Conservation (phyloP, 768 basidiomycete species). For the Cystofilobasidium capitatum region DNA sequence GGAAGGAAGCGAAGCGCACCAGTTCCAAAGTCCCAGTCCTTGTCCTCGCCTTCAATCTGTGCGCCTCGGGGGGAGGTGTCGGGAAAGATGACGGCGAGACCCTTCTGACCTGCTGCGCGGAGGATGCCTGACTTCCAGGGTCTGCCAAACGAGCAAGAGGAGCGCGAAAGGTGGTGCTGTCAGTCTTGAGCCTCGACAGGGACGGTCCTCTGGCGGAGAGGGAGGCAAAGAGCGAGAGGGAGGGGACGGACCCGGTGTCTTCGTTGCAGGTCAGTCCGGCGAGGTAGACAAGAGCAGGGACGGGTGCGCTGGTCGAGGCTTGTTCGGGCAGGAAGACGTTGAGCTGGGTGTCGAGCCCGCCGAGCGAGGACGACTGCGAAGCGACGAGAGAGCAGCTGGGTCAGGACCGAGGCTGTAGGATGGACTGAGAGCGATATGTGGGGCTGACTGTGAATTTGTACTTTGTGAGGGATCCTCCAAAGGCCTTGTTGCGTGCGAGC, state of each 20-base stretch:
- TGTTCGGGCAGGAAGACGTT: conserved; percentile 70
- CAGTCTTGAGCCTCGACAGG: neutral
- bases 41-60: conserved; percentile 66
- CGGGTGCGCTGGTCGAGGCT: conserved; percentile 38
- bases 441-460: conserved; percentile 65
- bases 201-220: neutral
- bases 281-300: conserved; percentile 72
- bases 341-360: conserved; percentile 53
- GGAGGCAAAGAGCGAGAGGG: too few relatives aligned
- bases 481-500: conserved; percentile 66
- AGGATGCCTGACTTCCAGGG: conserved; percentile 92
- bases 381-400: neutral
- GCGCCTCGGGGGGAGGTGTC: conserved; percentile 94
- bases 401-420: neutral
- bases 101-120: conserved; percentile 69
- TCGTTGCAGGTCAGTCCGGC: conserved; percentile 57
- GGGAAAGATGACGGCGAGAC: conserved; percentile 84
- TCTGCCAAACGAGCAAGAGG: conserved; percentile 40
- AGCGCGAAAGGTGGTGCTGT: neutral
- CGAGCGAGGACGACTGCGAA: conserved; percentile 30
- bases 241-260: conserved; percentile 77
- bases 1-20: conserved; percentile 42
- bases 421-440: neutral
- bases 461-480: conserved; percentile 69
- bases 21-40: conserved; percentile 65